These are phyloP conservation scores for Nicotiana knightiana DNA, from an alignment of 257 asterid genomes.

Conservation along the genomic window DNA sequence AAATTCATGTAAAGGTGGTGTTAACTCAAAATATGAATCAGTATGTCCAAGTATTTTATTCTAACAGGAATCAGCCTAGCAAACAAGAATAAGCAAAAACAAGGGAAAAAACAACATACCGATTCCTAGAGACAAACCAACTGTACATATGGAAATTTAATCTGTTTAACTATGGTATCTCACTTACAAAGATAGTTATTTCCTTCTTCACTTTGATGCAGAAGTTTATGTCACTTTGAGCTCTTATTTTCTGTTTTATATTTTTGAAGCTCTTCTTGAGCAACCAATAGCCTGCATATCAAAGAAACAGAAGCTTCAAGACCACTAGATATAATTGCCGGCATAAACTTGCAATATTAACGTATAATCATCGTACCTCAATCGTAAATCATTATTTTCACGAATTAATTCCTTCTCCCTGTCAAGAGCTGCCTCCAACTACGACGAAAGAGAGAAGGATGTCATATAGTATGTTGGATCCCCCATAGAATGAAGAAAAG, in stretches of 20 bases:
- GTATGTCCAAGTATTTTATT: neutral
- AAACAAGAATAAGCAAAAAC: neutral
- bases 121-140: neutral
- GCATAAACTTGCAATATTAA: neutral
- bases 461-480: neutral
- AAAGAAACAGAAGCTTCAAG: neutral
- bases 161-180: neutral
- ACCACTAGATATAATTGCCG: neutral
- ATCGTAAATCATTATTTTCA: slow-evolving; percentile 62
- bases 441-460: slow-evolving; percentile 2
- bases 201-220: neutral
- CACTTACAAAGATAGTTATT: neutral
- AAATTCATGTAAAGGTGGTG: neutral
- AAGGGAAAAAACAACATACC: neutral
- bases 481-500: neutral
- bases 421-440: slow-evolving; percentile 82
- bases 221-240: neutral
- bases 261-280: slow-evolving; percentile 72
- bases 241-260: slow-evolving; percentile 37
- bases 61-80: neutral
- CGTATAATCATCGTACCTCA: slow-evolving; percentile 41
- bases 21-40: neutral
- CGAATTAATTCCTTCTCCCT: slow-evolving; percentile 67
- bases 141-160: neutral
- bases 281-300: slow-evolving; percentile 28